These are phyloP conservation scores for Daldinia caldariorum DNA, from an alignment of 495 filamentous ascomycete species.

Conservation along the genomic window DNA sequence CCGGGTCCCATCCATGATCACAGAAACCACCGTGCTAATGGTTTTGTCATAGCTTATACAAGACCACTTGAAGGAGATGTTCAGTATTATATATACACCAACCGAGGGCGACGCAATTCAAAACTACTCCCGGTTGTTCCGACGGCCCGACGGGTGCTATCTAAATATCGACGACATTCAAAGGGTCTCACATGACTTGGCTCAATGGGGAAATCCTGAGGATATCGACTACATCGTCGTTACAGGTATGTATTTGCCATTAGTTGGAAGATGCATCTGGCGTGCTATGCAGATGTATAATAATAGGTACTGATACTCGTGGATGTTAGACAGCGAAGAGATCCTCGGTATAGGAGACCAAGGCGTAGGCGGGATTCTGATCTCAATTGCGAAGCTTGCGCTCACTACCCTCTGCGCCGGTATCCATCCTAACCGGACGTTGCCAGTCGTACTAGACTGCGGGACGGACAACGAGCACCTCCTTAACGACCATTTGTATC, in stretches of 20 bases:
- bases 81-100: constrained; percentile 87
- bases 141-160: constrained; percentile 74
- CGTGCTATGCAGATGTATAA: neutral
- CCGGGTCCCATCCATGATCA: too few relatives aligned
- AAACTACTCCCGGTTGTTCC: constrained; percentile 82
- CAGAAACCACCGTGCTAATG: neutral
- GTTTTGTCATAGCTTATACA: constrained; percentile 49
- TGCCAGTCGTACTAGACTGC: constrained; percentile 88
- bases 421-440: constrained; percentile 79
- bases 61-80: constrained; percentile 76
- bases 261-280: neutral
- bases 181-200: constrained; percentile 68
- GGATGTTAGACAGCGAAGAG: constrained; percentile 58
- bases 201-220: constrained; percentile 71
- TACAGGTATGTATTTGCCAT: constrained; percentile 63
- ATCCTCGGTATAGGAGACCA: constrained; percentile 93
- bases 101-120: constrained; percentile 93
- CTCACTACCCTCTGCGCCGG: constrained; percentile 87
- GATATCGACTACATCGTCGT: constrained; percentile 93
- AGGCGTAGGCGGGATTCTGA: constrained; percentile 87
- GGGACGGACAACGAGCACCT: constrained; percentile 85
- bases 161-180: constrained; percentile 68
- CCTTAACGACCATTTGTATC: constrained; percentile 81
- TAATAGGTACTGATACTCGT: constrained; percentile 11
- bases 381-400: constrained; percentile 83